These are phyloP conservation scores for Auriscalpium vulgare DNA, from an alignment of 768 basidiomycete genomes.

Conservation along the genomic window DNA sequence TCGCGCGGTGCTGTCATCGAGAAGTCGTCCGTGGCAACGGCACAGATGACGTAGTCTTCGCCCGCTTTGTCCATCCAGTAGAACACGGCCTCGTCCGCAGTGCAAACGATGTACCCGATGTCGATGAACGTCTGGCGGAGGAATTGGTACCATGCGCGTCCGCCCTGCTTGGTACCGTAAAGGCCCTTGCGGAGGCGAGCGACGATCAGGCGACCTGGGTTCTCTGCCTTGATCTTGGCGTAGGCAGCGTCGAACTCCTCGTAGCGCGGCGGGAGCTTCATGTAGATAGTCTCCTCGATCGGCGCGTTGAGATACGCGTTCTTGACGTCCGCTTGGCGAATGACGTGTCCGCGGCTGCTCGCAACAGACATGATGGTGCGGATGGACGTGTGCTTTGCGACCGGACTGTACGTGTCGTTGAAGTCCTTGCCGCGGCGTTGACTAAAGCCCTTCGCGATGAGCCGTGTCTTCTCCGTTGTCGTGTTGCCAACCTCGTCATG, in stretches of 20 bases:
- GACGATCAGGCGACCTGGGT: conserved; percentile 1
- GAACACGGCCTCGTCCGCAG: conserved; percentile 4
- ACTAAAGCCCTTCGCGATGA: no score
- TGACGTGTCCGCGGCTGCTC: conserved; percentile 24
- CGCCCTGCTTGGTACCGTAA: conserved; percentile 31
- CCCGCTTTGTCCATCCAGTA: neutral
- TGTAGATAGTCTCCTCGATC: conserved; percentile 33
- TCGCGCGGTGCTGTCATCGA: neutral
- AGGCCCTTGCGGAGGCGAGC: conserved; percentile 22
- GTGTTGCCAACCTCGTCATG: no score
- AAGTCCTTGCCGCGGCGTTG: no score
- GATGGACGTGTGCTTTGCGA: no score
- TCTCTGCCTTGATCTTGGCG: no score
- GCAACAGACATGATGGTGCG: conserved; percentile 28
- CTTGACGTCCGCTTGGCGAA: conserved; percentile 35
- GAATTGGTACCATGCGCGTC: conserved; percentile 24
- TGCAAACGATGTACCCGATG: neutral
- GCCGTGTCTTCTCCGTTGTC: no score
- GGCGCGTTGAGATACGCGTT: conserved; percentile 31
- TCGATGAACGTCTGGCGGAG: neutral
- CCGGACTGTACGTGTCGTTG: no score
- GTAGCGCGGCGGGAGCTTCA: conserved; percentile 30
- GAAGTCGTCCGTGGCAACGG: neutral
- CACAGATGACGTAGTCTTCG: neutral
- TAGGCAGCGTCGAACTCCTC: neutral